Conservation (phyloP, 148 eudicot genomes). For the Chenopodium quinoa region DNA sequence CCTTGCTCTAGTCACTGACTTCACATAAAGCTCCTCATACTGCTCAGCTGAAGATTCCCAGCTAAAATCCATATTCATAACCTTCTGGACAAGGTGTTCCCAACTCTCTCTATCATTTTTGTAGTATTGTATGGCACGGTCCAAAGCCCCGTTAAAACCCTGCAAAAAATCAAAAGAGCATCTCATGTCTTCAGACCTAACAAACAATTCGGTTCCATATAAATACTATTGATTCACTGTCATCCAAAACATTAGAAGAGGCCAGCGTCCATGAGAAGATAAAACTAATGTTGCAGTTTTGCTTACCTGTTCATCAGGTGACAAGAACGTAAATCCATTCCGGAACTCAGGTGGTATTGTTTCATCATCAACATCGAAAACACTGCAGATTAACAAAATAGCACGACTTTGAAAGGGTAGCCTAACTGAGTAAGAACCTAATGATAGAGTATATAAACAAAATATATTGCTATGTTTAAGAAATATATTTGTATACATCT, state of each 20-base stretch:
- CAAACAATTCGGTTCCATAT: not conserved
- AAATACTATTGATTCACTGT: not conserved
- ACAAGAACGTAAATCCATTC: constrained; percentile 78
- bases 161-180: constrained; percentile 17
- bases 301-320: constrained; percentile 84
- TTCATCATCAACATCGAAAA: constrained; percentile 86
- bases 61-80: constrained; percentile 79
- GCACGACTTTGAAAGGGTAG: not conserved
- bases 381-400: constrained; percentile 37
- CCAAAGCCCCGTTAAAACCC: constrained; percentile 75
- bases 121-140: constrained; percentile 66
- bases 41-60: constrained; percentile 81
- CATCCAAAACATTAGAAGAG: not conserved
- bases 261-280: not conserved
- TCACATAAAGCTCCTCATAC: constrained; percentile 78
- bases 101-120: constrained; percentile 50
- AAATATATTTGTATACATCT: too few relatives aligned
- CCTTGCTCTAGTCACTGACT: constrained; percentile 68
- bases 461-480: too few relatives aligned
- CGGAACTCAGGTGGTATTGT: constrained; percentile 64
- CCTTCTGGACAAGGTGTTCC: constrained; percentile 78
- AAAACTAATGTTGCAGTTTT: not conserved
- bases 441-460: too few relatives aligned
- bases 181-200: not conserved
- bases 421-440: not conserved